Base-by-base conservation (phyloP, 2,329 filamentous ascomycete genomes). In the Claviceps purpurea region DNA sequence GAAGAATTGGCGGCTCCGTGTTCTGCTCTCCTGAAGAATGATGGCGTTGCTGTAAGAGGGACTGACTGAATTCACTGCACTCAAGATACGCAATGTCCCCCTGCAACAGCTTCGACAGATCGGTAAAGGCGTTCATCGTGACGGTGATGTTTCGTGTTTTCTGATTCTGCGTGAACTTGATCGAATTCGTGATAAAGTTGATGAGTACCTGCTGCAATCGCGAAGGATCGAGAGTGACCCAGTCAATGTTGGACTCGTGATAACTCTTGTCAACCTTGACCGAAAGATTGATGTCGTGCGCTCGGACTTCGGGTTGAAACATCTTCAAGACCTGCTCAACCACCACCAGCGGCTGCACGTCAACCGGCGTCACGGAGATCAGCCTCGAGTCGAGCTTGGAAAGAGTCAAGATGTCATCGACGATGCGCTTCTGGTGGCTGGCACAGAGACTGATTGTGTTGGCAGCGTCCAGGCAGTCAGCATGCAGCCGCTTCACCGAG, bases 371-470 rank as follows among this genome's bases (percentile, higher is more conserved):
- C 2, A 88, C 82, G 42, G 83, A 73, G 2, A 88, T 68, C 45
- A 87, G 73, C 47, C 81, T 81, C 2, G 82, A 85, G 60, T 87
- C 84, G 13, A 88, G 73, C 61, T 88, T 85, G 24, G 78, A 82
- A 24, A 85, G 67, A 1, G 81, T 84, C n/a, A 85, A 66, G 40
- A 85, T 78, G 56, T 84, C 81, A 59, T 84, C 80, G n/a, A 85
- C 79, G 53, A 85, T 84, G 4, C 80, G 73, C 68, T 86, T 86
- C 64, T 90, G 84, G 66, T 87, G 87, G 61, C 82, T 85, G 49
- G 85, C 84, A 64, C 87, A 91, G 13, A 89, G 72, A 26, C 82
- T 81, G 61, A 90, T 89, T 0, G 85, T 89, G 57, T 87, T 85
- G 20, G 85, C 82, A 7, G 86, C 85, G 63, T 89, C 85, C 24